Base-by-base conservation (phyloP, 78 protist genomes). In the Dictyostelium intermedium region DNA sequence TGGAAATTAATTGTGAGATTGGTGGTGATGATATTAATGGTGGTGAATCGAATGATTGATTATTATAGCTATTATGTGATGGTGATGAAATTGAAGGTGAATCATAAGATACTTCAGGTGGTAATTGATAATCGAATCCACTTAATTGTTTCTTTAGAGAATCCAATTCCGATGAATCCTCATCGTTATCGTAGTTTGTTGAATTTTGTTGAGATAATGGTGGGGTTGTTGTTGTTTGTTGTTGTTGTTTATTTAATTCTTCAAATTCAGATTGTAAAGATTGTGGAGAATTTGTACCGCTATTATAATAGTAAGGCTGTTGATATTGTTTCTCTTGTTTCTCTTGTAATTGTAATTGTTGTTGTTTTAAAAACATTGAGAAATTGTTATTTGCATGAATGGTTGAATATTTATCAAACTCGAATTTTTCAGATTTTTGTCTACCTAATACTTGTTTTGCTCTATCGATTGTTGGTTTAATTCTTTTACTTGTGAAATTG, bases 351-450 rank as follows among this genome's bases (percentile, higher is more conserved):
- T 23, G 25, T 83, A 83, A 74, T 61, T 61, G 77, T 53, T 35
- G 47, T 56, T 87, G 85, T 72, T 34, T 20, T 35, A 77, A 77
- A 20, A 77, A 77, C 56, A 69, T 74, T 32, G 87, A 34, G 20
- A 56, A 34, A 60, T 82, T 82, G 60, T 35, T 56, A 34, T 35
- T 30, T 14, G 86, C 37, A 35, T 32, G 77, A 27, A 82, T 56
- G 16, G 86, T 82, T 13, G 43, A 32, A 82, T 82, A 82, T 34
- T 82, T 82, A 27, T 34, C 37, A 3, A 79, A 23, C n/a, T 85
- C 85, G 30, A 85, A 76, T 25, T 76, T 37, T 2, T 89, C 94
- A 14, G 94, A 89, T 80, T 78, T 89, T 66, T 89, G 94, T 70
- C 83, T 89, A 20, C 53, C 13, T 5, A 89, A 18, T 11, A 83